phyloP scores from a whole-genome alignment of 768 basidiomycete species.

The Xerocomus potaroensis region DNA sequence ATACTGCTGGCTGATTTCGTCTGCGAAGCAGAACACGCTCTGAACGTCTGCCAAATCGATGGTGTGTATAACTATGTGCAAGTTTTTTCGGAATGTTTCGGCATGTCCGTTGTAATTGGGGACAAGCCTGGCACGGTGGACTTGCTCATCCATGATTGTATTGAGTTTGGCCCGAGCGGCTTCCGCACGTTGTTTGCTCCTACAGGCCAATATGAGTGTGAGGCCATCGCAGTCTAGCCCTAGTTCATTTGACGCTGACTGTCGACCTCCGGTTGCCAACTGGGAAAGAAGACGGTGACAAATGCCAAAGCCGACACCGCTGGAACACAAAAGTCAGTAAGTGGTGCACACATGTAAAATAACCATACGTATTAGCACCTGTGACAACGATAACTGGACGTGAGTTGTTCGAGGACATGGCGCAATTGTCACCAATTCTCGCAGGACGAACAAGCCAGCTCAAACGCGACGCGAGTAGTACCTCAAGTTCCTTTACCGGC shows the following conservation, averaged over 20 bases:
- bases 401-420: slow-evolving; percentile 26
- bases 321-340: slow-evolving; percentile 38
- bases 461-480: not conserved
- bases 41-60: slow-evolving; percentile 60
- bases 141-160: slow-evolving; percentile 49
- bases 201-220: slow-evolving; percentile 79
- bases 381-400: slow-evolving; percentile 60
- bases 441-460: not conserved
- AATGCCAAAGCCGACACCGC: slow-evolving; percentile 81
- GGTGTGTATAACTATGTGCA: slow-evolving; percentile 56
- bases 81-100: slow-evolving; percentile 50
- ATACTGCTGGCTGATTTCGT: slow-evolving; percentile 50
- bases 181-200: slow-evolving; percentile 60
- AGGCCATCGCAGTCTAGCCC: slow-evolving; percentile 45
- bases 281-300: slow-evolving; percentile 75
- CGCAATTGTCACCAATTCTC: not conserved
- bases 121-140: slow-evolving; percentile 34
- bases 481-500: no score
- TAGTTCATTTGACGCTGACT: slow-evolving; percentile 16
- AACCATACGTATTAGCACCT: slow-evolving; percentile 60
- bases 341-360: not conserved
- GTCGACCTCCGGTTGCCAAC: slow-evolving; percentile 46
- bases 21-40: slow-evolving; percentile 61
- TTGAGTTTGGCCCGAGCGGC: slow-evolving; percentile 55
- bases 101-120: slow-evolving; percentile 50